Conservation (phyloP, 805 yeast species). For the Kodamaea fukazawae region DNA sequence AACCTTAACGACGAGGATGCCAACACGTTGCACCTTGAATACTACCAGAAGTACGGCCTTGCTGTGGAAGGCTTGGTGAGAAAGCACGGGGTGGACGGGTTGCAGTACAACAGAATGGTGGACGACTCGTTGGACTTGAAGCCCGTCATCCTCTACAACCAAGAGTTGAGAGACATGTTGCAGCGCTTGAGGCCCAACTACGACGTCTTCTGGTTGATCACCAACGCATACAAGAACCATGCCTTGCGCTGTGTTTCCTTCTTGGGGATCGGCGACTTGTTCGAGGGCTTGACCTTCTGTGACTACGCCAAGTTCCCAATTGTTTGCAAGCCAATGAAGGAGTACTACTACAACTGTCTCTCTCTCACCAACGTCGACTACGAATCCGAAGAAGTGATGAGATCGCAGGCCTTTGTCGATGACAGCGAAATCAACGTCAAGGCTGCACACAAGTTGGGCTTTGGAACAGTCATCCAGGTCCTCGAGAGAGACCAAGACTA, state of each 20-base stretch:
- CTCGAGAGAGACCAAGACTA: slow-evolving; percentile 67
- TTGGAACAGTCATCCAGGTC: slow-evolving; percentile 68
- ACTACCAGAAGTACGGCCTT: slow-evolving; percentile 84
- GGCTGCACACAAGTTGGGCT: slow-evolving; percentile 70
- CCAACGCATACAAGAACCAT: slow-evolving; percentile 92
- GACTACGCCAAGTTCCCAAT: slow-evolving; percentile 72
- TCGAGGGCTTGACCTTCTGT: slow-evolving; percentile 92
- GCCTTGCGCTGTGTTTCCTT: slow-evolving; percentile 76
- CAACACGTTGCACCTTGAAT: slow-evolving; percentile 60
- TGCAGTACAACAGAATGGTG: slow-evolving; percentile 83
- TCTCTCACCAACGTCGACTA: slow-evolving; percentile 55
- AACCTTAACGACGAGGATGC: slow-evolving; percentile 72
- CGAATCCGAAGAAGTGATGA: slow-evolving; percentile 29
- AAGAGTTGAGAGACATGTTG: slow-evolving; percentile 51
- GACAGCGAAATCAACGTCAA: slow-evolving; percentile 78
- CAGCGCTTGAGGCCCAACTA: slow-evolving; percentile 37
- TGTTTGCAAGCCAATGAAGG: slow-evolving; percentile 85
- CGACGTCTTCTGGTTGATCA: slow-evolving; percentile 84
- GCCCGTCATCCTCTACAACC: slow-evolving; percentile 65
- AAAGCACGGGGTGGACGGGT: slow-evolving; percentile 72
- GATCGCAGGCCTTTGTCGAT: slow-evolving; percentile 71
- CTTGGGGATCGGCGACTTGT: slow-evolving; percentile 85
- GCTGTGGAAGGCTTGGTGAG: slow-evolving; percentile 87
- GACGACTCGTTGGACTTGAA: slow-evolving; percentile 92
- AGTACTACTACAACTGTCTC: slow-evolving; percentile 65